These are phyloP conservation scores for Nicotiana noctiflora DNA, from an alignment of 257 asterid species.

Conservation along the genomic window DNA sequence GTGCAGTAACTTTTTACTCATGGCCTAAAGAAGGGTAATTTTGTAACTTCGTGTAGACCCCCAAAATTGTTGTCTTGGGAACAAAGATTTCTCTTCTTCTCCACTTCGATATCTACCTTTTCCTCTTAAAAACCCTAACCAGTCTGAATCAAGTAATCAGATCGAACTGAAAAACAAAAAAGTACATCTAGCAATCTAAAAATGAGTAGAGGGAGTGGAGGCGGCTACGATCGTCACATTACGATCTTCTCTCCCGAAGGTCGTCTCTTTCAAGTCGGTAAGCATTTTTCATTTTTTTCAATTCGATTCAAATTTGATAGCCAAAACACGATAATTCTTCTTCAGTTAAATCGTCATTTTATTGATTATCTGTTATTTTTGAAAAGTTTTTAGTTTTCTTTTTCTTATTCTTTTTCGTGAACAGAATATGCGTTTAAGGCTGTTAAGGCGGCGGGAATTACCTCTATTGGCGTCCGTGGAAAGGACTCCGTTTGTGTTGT, in stretches of 20 bases:
- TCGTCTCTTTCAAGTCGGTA: conserved; percentile 89
- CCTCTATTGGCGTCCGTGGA: conserved; percentile 96
- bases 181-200: neutral
- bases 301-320: neutral
- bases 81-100: neutral
- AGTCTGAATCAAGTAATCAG: neutral
- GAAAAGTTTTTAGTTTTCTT: conserved; percentile 4
- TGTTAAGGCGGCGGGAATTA: conserved; percentile 85
- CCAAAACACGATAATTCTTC: neutral
- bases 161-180: neutral
- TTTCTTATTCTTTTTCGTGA: neutral
- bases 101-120: neutral
- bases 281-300: neutral
- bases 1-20: too few species aligned
- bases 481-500: conserved; percentile 94
- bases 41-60: neutral
- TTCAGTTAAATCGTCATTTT: neutral
- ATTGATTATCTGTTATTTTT: neutral
- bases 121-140: neutral
- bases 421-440: conserved; percentile 62
- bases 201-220: conserved; percentile 99
- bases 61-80: neutral
- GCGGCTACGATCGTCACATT: conserved; percentile 98
- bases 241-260: conserved; percentile 99
- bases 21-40: neutral